Conservation (phyloP, 2,329 filamentous ascomycete species). For the Myriosclerotinia duriaeana region DNA sequence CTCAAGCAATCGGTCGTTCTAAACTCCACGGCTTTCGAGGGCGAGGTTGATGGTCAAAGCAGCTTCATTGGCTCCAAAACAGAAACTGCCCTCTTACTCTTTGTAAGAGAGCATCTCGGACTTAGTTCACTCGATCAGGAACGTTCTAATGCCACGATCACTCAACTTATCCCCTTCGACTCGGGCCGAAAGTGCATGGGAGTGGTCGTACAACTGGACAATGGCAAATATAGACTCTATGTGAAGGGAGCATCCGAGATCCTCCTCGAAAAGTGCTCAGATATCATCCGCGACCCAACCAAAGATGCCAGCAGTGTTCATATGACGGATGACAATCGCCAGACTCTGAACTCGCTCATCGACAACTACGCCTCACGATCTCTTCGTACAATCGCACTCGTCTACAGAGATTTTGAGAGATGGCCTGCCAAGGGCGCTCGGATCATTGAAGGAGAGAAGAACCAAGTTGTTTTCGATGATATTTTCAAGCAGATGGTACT, state of each 20-base stretch:
- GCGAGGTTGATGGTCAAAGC: slow-evolving; percentile 57
- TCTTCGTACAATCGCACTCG: slow-evolving; percentile 71
- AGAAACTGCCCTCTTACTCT: slow-evolving; percentile 71
- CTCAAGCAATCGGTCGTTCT: slow-evolving; percentile 64
- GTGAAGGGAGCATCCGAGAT: slow-evolving; percentile 58
- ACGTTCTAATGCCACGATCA: slow-evolving; percentile 59
- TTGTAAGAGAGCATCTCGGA: slow-evolving; percentile 64
- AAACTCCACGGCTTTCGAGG: slow-evolving; percentile 70
- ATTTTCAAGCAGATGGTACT: slow-evolving; percentile 73
- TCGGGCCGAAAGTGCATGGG: slow-evolving; percentile 65
- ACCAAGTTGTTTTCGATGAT: slow-evolving; percentile 64
- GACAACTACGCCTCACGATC: slow-evolving; percentile 64
- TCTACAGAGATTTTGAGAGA: slow-evolving; percentile 69
- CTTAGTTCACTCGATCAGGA: slow-evolving; percentile 62
- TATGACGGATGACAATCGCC: slow-evolving; percentile 57
- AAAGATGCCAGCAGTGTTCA: slow-evolving; percentile 54
- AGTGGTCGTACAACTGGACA: slow-evolving; percentile 55
- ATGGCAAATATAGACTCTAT: slow-evolving; percentile 47
- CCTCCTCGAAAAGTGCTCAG: slow-evolving; percentile 46
- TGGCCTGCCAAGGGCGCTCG: slow-evolving; percentile 63
- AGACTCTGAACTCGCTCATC: slow-evolving; percentile 55
- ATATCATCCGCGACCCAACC: slow-evolving; percentile 57
- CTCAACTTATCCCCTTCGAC: slow-evolving; percentile 48
- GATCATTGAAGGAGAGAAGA: slow-evolving; percentile 57
- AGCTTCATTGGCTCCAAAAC: slow-evolving; percentile 75